Base-by-base conservation (phyloP, 2,329 filamentous ascomycete species). In the Aureobasidium vineae region DNA sequence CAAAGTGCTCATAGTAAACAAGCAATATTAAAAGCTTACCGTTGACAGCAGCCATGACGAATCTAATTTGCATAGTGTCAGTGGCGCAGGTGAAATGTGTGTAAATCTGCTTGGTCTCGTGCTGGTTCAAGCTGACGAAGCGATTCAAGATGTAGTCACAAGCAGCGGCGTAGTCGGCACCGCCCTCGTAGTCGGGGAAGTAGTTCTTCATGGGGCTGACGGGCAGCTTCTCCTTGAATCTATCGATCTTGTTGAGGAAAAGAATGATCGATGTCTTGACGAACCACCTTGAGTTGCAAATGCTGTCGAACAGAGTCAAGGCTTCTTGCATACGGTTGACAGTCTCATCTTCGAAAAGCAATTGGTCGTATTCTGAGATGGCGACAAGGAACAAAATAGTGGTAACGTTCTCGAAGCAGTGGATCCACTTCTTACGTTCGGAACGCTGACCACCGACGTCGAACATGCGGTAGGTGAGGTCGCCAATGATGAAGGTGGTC, bases 41-140 rank as follows among this genome's bases (percentile, higher is more conserved):
- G 82, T 99, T 99, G 76, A 99, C 95, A 72, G 95, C 95, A 69
- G 94, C 93, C 95, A 99, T 99, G 81, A 99, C 95, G 84, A 99
- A 98, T 76, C 95, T 89, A 75, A 99, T 99, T 80, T 99, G 95
- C 75, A 95, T 97, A 38, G 95, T 99, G 77, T 99, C 95, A 57
- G 95, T 99, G 69, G 95, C 95, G 78, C 95, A 98, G 60, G 95
- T 99, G 82, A 99, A 99, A 81, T 98, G 95, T 68, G 95, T 99
- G 85, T 99, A 99, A 79, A 99, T 98, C 80, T 99, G 95, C 85
- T 99, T 99, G 65, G 92, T 97, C 83, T 98, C 95, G 78, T 97
- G 94, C 81, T 98, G 95, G 83, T 99, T 99, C 77, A 99, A 84
- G 77, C 75, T 77, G 67, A 98, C 95, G 80, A 99, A 99, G 77